These are phyloP conservation scores for Nemania diffusa DNA, from an alignment of 2,329 filamentous ascomycete genomes.

Conservation along the genomic window DNA sequence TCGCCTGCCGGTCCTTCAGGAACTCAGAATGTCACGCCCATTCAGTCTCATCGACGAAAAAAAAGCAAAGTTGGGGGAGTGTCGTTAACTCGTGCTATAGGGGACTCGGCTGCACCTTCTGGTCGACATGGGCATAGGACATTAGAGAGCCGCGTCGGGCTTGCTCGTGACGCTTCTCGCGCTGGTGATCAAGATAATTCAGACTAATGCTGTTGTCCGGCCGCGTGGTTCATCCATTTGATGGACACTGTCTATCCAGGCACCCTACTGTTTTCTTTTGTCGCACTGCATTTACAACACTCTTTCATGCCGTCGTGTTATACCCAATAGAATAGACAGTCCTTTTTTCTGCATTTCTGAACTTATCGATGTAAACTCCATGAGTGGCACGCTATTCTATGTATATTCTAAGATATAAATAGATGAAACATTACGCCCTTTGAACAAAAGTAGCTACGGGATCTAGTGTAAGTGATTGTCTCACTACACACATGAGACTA, in stretches of 20 bases:
- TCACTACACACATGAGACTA: neutral
- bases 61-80: slow-evolving; percentile 9
- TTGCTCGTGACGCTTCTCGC: slow-evolving; percentile 3
- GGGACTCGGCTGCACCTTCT: neutral
- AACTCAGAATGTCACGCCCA: neutral
- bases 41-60: slow-evolving; percentile 16
- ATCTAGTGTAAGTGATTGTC: neutral
- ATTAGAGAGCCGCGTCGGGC: slow-evolving; percentile 12
- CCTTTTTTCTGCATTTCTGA: neutral
- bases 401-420: neutral
- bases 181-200: neutral
- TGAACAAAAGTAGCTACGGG: too few species aligned
- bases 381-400: neutral
- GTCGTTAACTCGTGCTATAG: neutral
- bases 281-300: neutral
- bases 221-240: slow-evolving; percentile 1
- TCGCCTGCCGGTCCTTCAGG: neutral
- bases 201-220: neutral
- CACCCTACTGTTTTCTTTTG: neutral
- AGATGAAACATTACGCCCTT: neutral
- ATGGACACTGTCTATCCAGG: neutral
- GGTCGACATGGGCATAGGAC: neutral
- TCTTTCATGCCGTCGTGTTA: neutral
- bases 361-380: neutral
- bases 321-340: slow-evolving; percentile 4